A percentile compares a stretch with the other conserved stretches of the same genome.
Conservation (phyloP, 768 basidiomycete genomes). For the Mycena filopes region DNA sequence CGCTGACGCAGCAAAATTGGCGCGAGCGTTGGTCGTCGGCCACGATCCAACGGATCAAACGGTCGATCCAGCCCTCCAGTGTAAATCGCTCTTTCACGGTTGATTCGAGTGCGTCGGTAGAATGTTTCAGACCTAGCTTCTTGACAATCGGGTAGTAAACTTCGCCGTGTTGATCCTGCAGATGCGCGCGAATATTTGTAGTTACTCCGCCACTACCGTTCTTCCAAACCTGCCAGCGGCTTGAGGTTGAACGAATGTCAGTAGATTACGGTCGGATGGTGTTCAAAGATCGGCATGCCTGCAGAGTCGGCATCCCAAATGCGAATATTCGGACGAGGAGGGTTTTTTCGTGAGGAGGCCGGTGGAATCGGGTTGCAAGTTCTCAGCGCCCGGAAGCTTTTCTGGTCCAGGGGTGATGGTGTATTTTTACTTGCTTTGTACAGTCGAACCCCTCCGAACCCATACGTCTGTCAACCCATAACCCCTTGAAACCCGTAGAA, state of each 20-base stretch:
- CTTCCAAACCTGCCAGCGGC: conserved; percentile 29
- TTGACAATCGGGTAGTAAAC: conserved; percentile 24
- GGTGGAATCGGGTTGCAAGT: no score
- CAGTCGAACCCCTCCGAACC: background rate
- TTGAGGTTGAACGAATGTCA: background rate
- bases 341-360: conserved; percentile 4
- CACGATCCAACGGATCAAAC: conserved; percentile 37
- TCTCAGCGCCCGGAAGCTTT: no score
- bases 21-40: conserved; percentile 50
- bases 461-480: conserved; percentile 2
- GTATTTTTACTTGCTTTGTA: no score
- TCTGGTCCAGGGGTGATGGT: no score
- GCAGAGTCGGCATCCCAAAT: conserved; percentile 13
- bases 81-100: conserved; percentile 27
- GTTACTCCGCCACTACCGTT: conserved; percentile 35
- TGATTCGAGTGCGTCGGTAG: background rate
- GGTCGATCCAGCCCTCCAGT: conserved; percentile 36
- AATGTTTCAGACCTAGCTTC: conserved; percentile 11
- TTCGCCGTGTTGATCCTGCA: conserved; percentile 32
- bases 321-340: background rate
- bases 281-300: background rate
- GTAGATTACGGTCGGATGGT: no score
- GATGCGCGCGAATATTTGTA: conserved; percentile 36
- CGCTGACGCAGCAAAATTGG: no score
- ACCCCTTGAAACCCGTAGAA: background rate